Conservation (phyloP, 441 rosid species). For the Cnidoscolus chayamansa region DNA sequence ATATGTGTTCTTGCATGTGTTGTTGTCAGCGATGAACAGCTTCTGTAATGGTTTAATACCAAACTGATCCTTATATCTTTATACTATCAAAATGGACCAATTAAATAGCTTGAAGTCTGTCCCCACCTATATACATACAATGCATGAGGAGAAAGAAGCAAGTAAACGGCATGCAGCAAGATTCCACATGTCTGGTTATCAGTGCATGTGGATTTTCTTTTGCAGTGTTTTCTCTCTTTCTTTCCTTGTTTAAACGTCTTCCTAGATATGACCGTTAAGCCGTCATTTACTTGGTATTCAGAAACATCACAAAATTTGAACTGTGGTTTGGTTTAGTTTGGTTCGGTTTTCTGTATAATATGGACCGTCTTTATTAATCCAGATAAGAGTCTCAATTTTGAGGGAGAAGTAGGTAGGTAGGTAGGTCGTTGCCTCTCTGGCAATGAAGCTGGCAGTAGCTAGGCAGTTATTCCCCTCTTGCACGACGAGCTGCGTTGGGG, state of each 20-base stretch:
- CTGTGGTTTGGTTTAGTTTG: not conserved
- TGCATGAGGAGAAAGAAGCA: not conserved
- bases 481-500: not conserved
- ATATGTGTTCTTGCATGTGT: too few species aligned
- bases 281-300: not conserved
- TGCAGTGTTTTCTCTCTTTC: not conserved
- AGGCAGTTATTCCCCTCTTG: not conserved
- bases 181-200: conserved; percentile 16
- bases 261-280: not conserved
- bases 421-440: conserved; percentile 18
- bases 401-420: too few species aligned
- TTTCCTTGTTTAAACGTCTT: not conserved
- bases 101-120: not conserved
- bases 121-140: not conserved
- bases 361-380: conserved; percentile 1
- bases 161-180: conserved; percentile 4
- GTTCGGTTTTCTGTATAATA: not conserved
- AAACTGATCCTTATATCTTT: too few species aligned
- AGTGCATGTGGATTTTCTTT: not conserved
- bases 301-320: not conserved
- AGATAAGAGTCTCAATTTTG: too few species aligned
- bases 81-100: too few species aligned
- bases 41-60: too few species aligned
- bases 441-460: conserved; percentile 24
- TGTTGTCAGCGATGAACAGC: too few species aligned